Conservation (phyloP, 208 protist species). For the Naegleria gruberi region DNA sequence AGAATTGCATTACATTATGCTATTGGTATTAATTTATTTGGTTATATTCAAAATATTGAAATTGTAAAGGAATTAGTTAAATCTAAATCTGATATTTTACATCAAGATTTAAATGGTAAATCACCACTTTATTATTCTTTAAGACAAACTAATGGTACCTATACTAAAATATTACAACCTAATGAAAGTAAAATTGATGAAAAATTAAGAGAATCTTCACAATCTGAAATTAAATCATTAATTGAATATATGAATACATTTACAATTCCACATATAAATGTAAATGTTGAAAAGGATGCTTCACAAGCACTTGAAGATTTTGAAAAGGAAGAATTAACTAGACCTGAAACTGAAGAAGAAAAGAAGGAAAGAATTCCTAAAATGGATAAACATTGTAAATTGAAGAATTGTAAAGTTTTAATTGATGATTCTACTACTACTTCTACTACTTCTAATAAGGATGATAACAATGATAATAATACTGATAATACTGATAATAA, state of each 20-base stretch:
- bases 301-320: neutral
- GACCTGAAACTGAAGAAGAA: neutral
- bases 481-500: neutral
- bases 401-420: neutral
- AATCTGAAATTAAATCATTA: neutral
- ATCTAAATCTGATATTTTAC: neutral
- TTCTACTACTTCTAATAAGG: constrained; percentile 2
- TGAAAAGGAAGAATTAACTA: neutral
- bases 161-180: neutral
- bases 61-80: constrained; percentile 7
- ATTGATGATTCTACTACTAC: neutral
- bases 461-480: neutral
- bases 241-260: neutral
- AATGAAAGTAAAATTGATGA: too few relatives aligned
- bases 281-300: constrained; percentile 17
- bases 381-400: constrained; percentile 4
- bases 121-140: constrained; percentile 25
- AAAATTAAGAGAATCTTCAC: neutral
- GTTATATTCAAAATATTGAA: neutral
- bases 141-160: neutral
- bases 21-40: neutral
- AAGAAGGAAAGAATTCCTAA: neutral
- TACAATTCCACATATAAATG: neutral
- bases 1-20: neutral
- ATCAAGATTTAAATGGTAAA: neutral